Base-by-base conservation (phyloP, 345 rosid genomes). In the Brassica rapa region DNA sequence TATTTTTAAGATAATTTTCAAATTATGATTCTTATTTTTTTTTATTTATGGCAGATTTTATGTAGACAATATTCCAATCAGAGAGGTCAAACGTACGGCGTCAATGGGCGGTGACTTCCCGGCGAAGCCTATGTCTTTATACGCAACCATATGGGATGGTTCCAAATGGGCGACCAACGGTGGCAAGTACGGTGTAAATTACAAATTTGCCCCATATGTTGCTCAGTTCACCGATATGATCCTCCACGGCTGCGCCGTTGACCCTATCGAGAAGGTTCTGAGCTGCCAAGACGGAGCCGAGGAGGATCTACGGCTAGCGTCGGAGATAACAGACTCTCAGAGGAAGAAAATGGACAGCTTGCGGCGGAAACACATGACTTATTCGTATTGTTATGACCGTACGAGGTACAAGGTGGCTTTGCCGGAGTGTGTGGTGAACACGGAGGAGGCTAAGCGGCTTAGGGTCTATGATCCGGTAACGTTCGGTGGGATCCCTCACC, bases 81-180 rank as follows among this genome's bases (percentile, higher is more conserved):
- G 98, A 84, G 96, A 90, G 81, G 83, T 89, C 10, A 87, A 81
- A 80, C 88, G 93, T 70, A 91, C 89, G 68, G 87, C 65, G 30
- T 56, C 90, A 0, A 88, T 90, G 97, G 93, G 98, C 3, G 93
- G 89, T 27, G 92, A 88, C 68, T 94, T 94, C 70, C 98, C 98
- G 5, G 82, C 95, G 27, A 94, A 94, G 88, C 95, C 97, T n/a
- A 94, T 94, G 98, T 90, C 98, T 49, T 35, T 94, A 49, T 94
- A 94, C 56, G 89, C 93, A 71, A 94, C 97, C 21, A 91, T 94
- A 72, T 94, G 98, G 98, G 98, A 94, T 77, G 98, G 92, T 1
- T 94, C 98, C 25, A 84, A 84, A 75, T 94, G 98, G 98, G 98
- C 97, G 23, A 95, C 99, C 29, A 86, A 89, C 78, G 98, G 99